Evolutionary conservation across 1,284 basidiomycete genomes (phyloP), one percentile per base, ranked within the genome.

Genomic region (Ganoderma meredithae): DNA sequence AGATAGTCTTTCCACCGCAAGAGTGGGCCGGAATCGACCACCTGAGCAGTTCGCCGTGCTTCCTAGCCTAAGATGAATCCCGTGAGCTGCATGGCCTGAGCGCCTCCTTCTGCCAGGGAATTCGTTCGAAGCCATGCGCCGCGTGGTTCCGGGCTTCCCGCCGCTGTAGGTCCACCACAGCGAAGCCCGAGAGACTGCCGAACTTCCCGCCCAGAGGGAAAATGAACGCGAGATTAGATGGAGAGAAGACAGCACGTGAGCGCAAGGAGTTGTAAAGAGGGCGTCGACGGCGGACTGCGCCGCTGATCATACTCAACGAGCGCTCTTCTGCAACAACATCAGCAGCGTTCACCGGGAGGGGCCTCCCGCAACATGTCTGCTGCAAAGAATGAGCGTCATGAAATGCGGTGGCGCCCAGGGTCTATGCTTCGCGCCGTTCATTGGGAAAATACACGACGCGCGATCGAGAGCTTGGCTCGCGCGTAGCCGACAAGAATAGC

Each of bases 41-140:
- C 67, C 70, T 69, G 70, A 71, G 67, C 70, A 71, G 68, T 65
- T 71, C 70, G 66, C 70, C 70, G 70, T 65, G 66, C 67, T 68
- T 43, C 66, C 66, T 71, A 59, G 61, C 65, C 65, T 59, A 58
- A 43, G 33, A 41, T 61, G 60, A 61, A 65, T 64, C 67, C 66
- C 66, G 63, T 69, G 71, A 53, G 19, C 59, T 47, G 62, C 49
- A 60, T 41, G 58, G 17, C 22, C 27, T 47, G 52, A 31, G 52
- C 15, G 52, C 27, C 27, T 33, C 27, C 70, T 68, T 69, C 67
- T 36, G 49, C 47, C 36, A 25, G 33, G 36, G 60, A 39, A 62
- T 69, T 65, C 71, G 59, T 53, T 53, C 64, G 71, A 66, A 49
- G 41, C 62, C 53, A 43, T 68, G 66, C 68, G 70, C 70, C 70